phyloP scores from a whole-genome alignment of 2,329 filamentous ascomycete species.

The Westerdykella sp. region DNA sequence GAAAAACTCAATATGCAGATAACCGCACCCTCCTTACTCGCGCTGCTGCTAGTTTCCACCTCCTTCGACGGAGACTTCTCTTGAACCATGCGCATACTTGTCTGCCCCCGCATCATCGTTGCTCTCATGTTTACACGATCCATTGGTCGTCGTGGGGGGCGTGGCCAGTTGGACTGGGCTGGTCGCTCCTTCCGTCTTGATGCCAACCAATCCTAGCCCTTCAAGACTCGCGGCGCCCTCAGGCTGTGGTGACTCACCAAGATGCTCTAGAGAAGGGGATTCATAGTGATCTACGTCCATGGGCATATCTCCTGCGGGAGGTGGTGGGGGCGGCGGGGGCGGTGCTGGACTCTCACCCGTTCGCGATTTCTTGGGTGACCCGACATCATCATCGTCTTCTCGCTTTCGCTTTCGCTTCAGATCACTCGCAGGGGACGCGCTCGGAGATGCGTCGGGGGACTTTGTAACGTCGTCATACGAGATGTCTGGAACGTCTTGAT shows the following conservation, averaged over 20 bases:
- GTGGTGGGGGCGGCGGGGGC: slow-evolving; percentile 39
- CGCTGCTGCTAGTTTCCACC: slow-evolving; percentile 4
- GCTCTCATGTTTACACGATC: slow-evolving; percentile 19
- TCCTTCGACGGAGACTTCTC: background rate
- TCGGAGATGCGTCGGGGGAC: slow-evolving; percentile 15
- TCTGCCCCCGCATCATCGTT: slow-evolving; percentile 11
- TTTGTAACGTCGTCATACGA: slow-evolving; percentile 12
- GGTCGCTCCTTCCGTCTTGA: too few relatives aligned
- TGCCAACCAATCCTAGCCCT: too few relatives aligned
- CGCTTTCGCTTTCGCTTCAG: slow-evolving; percentile 38
- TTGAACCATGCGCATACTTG: background rate
- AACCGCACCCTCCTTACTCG: too few relatives aligned
- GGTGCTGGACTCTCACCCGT: slow-evolving; percentile 30
- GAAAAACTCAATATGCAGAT: too few relatives aligned
- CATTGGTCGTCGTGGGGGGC: slow-evolving; percentile 32
- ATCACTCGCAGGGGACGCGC: slow-evolving; percentile 20
- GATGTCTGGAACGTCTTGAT: slow-evolving; percentile 17
- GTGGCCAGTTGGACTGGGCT: slow-evolving; percentile 44
- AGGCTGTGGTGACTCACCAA: slow-evolving; percentile 8
- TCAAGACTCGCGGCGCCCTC: background rate
- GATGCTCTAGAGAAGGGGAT: slow-evolving; percentile 23
- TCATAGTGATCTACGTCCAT: slow-evolving; percentile 17
- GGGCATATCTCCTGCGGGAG: slow-evolving; percentile 26
- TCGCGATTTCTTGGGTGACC: slow-evolving; percentile 30
- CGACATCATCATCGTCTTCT: slow-evolving; percentile 24